Conservation (phyloP, 1,284 basidiomycete genomes). For the Pulveroboletus sp. region DNA sequence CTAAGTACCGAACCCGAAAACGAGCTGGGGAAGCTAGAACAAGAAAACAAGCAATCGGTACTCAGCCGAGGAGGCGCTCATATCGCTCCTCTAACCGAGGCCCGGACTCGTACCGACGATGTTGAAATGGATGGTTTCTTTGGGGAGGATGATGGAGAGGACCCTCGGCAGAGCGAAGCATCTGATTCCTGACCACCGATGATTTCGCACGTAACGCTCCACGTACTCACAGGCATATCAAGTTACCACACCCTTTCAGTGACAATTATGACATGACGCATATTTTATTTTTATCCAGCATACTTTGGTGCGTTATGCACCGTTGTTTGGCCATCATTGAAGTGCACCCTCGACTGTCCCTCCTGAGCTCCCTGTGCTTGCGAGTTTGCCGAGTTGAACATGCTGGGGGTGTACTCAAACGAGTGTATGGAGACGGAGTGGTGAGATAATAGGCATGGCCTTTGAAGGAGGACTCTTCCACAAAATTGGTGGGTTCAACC, state of each 20-base stretch:
- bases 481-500: no score
- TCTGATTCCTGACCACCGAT: constrained; percentile 8
- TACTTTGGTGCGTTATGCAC: no score
- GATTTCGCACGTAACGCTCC: not conserved
- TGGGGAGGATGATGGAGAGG: constrained; percentile 37
- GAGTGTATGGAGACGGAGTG: no score
- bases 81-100: constrained; percentile 2
- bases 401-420: no score
- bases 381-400: no score
- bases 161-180: constrained; percentile 15
- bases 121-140: constrained; percentile 47
- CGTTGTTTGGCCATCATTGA: not conserved
- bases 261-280: not conserved
- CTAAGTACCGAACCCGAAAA: constrained; percentile 62
- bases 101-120: constrained; percentile 9
- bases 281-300: not conserved
- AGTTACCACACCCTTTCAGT: not conserved
- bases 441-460: no score
- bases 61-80: constrained; percentile 1
- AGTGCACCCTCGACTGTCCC: not conserved
- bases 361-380: not conserved
- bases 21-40: constrained; percentile 25
- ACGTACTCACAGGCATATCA: constrained; percentile 1
- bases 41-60: constrained; percentile 12
- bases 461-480: no score